These are phyloP conservation scores for Aurinia saxatilis DNA, from an alignment of 345 rosid species.

Conservation along the genomic window DNA sequence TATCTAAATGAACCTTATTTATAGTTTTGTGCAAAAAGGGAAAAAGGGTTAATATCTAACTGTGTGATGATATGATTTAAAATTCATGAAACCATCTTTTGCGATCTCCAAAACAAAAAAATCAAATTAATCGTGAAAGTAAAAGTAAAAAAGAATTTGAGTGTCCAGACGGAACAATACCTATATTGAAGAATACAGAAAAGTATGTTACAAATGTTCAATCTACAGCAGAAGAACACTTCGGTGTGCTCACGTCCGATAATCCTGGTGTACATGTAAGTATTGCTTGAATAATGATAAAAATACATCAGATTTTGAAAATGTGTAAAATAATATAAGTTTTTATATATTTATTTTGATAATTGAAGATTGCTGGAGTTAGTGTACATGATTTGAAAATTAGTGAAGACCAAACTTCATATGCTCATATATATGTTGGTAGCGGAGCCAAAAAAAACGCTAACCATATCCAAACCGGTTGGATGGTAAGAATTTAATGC, in stretches of 20 bases:
- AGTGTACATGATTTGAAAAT: conserved; percentile 7
- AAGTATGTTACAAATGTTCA: not conserved
- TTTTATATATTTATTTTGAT: no score
- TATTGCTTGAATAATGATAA: no score
- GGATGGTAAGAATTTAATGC: not conserved
- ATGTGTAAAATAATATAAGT: no score
- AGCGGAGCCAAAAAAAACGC: not conserved
- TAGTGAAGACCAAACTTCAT: not conserved
- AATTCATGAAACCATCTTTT: conserved; percentile 1
- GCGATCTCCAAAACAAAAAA: not conserved
- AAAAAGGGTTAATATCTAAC: not conserved
- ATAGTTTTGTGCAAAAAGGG: not conserved
- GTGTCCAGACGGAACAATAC: conserved; percentile 4
- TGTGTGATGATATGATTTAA: not conserved
- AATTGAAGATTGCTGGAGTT: not conserved
- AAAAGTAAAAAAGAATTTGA: not conserved
- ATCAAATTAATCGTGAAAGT: not conserved
- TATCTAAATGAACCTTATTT: no score
- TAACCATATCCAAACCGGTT: conserved; percentile 1
- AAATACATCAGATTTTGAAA: no score
- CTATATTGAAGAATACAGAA: not conserved
- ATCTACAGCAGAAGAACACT: not conserved
- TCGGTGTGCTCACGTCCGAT: not conserved
- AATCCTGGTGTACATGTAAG: not conserved
- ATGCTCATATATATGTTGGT: not conserved